phyloP scores from a whole-genome alignment of 2,329 filamentous ascomycete species.

The Talaromyces rugulosus region DNA sequence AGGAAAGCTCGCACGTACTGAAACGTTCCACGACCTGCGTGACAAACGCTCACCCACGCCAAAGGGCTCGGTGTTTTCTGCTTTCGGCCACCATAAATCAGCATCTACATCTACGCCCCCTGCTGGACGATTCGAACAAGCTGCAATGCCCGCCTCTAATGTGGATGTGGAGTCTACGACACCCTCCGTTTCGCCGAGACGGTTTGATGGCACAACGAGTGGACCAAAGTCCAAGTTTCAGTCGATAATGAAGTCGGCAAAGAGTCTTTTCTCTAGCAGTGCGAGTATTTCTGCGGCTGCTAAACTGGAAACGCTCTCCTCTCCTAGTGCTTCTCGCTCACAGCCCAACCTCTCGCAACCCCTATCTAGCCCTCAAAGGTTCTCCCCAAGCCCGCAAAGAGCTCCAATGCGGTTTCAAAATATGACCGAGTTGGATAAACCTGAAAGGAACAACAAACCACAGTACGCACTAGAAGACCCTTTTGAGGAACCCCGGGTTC shows the following conservation, averaged over 20 bases:
- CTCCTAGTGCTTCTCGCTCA: conserved; percentile 29
- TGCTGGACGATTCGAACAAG: conserved; percentile 52
- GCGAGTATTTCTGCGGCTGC: conserved; percentile 56
- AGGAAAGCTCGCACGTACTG: conserved; percentile 40
- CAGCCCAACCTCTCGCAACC: conserved; percentile 25
- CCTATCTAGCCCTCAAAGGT: conserved; percentile 11
- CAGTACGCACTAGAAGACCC: conserved; percentile 30
- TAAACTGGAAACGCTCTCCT: conserved; percentile 51
- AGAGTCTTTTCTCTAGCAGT: conserved; percentile 77
- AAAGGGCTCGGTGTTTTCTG: conserved; percentile 6
- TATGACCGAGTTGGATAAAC: conserved; percentile 51
- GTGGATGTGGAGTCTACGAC: conserved; percentile 51
- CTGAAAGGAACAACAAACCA: conserved; percentile 29
- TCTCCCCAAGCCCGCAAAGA: conserved; percentile 18
- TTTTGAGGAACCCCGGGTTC: conserved; percentile 18
- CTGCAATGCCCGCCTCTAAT: conserved; percentile 59
- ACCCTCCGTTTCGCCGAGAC: conserved; percentile 53
- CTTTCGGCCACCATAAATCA: conserved; percentile 56
- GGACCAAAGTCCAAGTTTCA: conserved; percentile 91
- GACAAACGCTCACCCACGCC: conserved; percentile 22
- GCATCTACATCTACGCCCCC: conserved; percentile 57
- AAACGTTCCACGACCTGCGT: conserved; percentile 19
- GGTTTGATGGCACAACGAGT: conserved; percentile 74
- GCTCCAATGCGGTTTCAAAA: conserved; percentile 46
- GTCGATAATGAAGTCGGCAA: conserved; percentile 83